phyloP scores from a whole-genome alignment of 306 rosid species.

The Luffa aegyptiaca region DNA sequence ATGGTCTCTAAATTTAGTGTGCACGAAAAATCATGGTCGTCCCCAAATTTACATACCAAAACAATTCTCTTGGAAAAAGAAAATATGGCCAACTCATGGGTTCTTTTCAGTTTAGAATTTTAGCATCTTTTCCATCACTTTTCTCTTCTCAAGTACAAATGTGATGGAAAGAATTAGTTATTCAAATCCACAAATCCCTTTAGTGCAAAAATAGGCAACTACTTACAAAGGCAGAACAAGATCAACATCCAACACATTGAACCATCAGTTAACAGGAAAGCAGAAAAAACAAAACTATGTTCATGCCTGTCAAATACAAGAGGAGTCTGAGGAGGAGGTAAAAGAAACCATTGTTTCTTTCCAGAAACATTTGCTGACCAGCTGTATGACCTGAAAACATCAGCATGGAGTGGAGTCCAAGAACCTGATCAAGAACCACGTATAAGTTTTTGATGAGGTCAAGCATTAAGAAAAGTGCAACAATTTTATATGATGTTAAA shows the following conservation, averaged over 20 bases:
- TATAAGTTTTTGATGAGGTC: neutral
- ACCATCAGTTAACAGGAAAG: neutral
- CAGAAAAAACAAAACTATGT: conserved; percentile 16
- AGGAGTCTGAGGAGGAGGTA: conserved; percentile 70
- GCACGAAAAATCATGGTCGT: neutral
- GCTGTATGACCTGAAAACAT: conserved; percentile 91
- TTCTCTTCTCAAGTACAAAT: neutral
- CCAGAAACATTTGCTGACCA: conserved; percentile 95
- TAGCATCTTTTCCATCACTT: neutral
- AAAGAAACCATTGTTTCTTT: conserved; percentile 80
- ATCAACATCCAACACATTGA: neutral
- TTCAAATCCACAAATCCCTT: neutral
- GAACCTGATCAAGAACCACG: conserved; percentile 42
- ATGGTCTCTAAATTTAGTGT: neutral
- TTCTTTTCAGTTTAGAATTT: neutral
- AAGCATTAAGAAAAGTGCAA: neutral
- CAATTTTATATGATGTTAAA: conserved; percentile 11
- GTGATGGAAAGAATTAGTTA: neutral
- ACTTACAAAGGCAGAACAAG: neutral
- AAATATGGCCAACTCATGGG: neutral
- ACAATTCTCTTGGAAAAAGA: neutral
- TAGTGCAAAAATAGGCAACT: neutral
- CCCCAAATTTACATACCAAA: neutral
- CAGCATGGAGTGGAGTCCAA: conserved; percentile 98
- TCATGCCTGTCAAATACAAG: conserved; percentile 76